These are phyloP conservation scores for Ceratobasidium sp. DNA, from an alignment of 1,284 basidiomycete genomes.

Conservation along the genomic window DNA sequence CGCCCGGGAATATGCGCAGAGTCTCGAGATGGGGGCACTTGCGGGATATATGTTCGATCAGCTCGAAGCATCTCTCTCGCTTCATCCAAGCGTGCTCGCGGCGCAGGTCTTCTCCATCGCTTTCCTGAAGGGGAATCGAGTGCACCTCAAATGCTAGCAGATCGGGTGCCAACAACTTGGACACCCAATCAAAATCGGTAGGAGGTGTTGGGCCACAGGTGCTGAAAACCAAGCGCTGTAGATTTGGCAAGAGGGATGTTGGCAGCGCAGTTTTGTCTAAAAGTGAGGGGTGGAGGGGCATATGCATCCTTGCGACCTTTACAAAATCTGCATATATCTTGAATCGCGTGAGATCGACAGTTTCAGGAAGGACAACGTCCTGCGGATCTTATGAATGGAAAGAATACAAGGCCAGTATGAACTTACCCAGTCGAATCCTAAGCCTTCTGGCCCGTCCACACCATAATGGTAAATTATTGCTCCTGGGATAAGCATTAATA, in stretches of 20 bases:
- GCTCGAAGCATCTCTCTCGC: not conserved
- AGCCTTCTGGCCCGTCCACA: not conserved
- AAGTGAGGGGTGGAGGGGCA: not conserved
- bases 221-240: conserved; percentile 8
- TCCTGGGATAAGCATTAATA: conserved; percentile 5
- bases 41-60: not conserved
- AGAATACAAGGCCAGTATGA: not conserved
- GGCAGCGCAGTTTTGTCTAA: not conserved
- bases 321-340: conserved; percentile 2
- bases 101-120: not conserved
- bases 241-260: not conserved
- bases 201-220: not conserved
- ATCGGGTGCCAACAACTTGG: not conserved
- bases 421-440: not conserved
- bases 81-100: not conserved
- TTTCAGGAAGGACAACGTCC: not conserved
- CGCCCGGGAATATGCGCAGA: not conserved
- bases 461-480: no score
- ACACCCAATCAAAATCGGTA: not conserved
- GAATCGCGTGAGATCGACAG: not conserved
- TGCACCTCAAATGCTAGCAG: not conserved
- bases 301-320: not conserved
- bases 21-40: not conserved
- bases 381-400: not conserved
- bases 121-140: not conserved